Evolutionary conservation across 2,329 filamentous ascomycete species (phyloP).

Genomic region (Cytospora schulzeri): DNA sequence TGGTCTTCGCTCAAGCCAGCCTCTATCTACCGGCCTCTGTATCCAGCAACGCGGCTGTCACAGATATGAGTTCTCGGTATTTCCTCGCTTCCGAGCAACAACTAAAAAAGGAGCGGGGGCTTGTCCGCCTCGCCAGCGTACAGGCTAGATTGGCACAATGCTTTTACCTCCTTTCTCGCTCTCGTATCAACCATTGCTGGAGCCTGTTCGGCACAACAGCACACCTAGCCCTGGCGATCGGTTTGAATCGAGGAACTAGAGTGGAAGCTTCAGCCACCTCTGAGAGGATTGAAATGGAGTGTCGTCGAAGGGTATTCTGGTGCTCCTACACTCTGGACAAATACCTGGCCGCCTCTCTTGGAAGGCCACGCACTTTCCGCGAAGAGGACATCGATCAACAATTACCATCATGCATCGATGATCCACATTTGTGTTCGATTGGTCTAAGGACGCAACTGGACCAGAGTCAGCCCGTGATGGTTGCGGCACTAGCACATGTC

Average conservation of each 20-base stretch:
- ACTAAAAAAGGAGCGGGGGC: slow-evolving; percentile 42
- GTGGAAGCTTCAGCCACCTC: slow-evolving; percentile 29
- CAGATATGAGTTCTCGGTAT: slow-evolving; percentile 34
- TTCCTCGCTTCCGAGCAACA: slow-evolving; percentile 43
- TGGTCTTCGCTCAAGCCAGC: slow-evolving; percentile 53
- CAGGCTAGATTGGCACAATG: slow-evolving; percentile 47
- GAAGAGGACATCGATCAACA: slow-evolving; percentile 68
- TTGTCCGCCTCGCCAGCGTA: slow-evolving; percentile 42
- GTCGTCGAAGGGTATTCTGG: slow-evolving; percentile 58
- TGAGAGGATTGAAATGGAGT: slow-evolving; percentile 42
- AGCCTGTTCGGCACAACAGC: slow-evolving; percentile 47
- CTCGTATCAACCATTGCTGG: slow-evolving; percentile 52
- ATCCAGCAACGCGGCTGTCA: background rate
- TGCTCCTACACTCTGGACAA: slow-evolving; percentile 65
- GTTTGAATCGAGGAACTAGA: slow-evolving; percentile 42
- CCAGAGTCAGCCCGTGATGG: slow-evolving; percentile 36
- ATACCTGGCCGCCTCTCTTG: slow-evolving; percentile 64
- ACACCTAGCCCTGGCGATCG: slow-evolving; percentile 42
- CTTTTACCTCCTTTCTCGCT: slow-evolving; percentile 47
- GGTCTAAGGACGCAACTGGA: background rate
- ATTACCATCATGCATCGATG: slow-evolving; percentile 56
- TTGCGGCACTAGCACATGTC: slow-evolving; percentile 40
- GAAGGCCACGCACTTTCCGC: slow-evolving; percentile 62
- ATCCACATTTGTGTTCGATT: slow-evolving; percentile 46
- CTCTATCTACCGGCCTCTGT: slow-evolving; percentile 38